Evolutionary conservation across 1,284 basidiomycete species (phyloP).

Genomic region (Apiotrichum akiyoshidainum): DNA sequence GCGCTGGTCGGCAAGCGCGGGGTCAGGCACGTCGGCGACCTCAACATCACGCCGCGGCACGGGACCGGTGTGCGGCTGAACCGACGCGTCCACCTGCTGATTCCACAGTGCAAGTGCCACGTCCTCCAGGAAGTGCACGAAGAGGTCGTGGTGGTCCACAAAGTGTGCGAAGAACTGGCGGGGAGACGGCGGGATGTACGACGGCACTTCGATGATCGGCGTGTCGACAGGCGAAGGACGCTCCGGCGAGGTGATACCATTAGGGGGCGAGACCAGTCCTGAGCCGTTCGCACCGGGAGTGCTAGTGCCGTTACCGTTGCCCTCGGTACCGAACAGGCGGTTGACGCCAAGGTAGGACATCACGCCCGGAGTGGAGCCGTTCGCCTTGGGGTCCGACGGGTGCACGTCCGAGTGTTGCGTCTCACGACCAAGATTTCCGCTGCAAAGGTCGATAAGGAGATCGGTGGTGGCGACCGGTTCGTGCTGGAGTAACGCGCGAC

Average conservation of each 20-base stretch:
- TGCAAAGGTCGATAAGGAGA: slow-evolving; percentile 87
- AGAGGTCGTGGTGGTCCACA: slow-evolving; percentile 78
- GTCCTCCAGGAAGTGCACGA: slow-evolving; percentile 83
- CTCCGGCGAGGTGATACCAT: not conserved
- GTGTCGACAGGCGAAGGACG: slow-evolving; percentile 7
- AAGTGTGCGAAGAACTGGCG: slow-evolving; percentile 90
- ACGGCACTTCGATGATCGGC: slow-evolving; percentile 16
- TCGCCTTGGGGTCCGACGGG: slow-evolving; percentile 39
- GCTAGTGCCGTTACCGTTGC: not conserved
- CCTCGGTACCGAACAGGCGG: slow-evolving; percentile 44
- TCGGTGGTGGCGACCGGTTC: slow-evolving; percentile 84
- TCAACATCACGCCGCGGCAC: slow-evolving; percentile 13
- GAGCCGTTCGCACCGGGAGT: not conserved
- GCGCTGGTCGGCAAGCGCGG: slow-evolving; percentile 66
- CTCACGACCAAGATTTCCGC: slow-evolving; percentile 56
- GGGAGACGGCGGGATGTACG: slow-evolving; percentile 69
- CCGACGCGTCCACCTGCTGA: slow-evolving; percentile 60
- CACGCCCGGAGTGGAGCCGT: slow-evolving; percentile 59
- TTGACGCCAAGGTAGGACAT: slow-evolving; percentile 74
- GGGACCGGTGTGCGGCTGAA: not conserved
- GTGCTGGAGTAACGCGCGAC: slow-evolving; percentile 73
- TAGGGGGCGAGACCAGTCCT: not conserved
- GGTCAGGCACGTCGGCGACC: slow-evolving; percentile 53
- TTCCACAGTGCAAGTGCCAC: slow-evolving; percentile 78
- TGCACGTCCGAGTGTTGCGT: slow-evolving; percentile 12